Evolutionary conservation across 2,329 filamentous ascomycete species (phyloP), one percentile per base, ranked within the genome.

Genomic region (Cercospora sp.): DNA sequence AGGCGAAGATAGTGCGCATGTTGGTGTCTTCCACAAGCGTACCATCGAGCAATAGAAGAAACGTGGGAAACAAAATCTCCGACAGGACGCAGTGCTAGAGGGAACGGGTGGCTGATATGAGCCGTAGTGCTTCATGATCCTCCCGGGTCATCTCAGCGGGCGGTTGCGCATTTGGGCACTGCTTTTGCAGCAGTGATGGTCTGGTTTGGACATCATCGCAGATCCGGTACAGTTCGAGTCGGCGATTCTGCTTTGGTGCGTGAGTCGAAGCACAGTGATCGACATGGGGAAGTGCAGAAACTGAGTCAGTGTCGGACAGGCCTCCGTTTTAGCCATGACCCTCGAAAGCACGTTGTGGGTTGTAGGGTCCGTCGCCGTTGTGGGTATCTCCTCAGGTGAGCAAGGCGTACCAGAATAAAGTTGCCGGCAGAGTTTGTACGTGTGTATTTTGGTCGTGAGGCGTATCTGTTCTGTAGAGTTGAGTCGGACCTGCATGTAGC

Each of bases 201-300:
- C 23, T 8, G 23, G 10, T 7, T 45, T 8, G 13, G 31, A n/a
- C 40, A 40, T 60, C 10, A 60, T 40, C 58, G 40, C 18, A 36
- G 33, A 28, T 42, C 18, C 12, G 31, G 5, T 28, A n/a, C 58
- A 12, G 30, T 40, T 13, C 31, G 40, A 13, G 23, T 20, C 16
- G 20, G 8, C 33, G 48, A 26, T 16, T 16, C 16, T 55, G 48
- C 48, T 55, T 16, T n/a, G 13, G 26, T 45, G 58, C 58, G 26
- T n/a, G 58, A 60, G 58, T 60, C 48, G 48, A 55, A 60, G 58
- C 26, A 40, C 33, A 16, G 18, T 23, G 58, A 60, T 60, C 58
- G 31, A 10, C 58, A 26, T 42, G 58, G 31, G 16, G 58, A 40
- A 26, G 10, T 20, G 58, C 31, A 26, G 58, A 16, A 12, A 13